Base-by-base conservation (phyloP, 306 rosid genomes). In the Pueraria montana region DNA sequence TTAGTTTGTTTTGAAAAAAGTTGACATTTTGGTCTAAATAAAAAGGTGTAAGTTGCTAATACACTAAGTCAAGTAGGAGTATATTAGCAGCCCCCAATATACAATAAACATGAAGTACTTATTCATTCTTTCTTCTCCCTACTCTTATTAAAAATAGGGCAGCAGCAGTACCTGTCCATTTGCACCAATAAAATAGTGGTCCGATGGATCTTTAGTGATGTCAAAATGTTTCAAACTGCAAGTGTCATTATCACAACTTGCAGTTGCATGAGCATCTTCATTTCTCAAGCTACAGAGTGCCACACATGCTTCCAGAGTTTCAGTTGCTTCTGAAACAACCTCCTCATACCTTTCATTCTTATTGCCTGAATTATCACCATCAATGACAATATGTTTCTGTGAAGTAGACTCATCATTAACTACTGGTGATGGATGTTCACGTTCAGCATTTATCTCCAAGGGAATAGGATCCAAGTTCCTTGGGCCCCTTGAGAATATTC, bases 401-500 rank as follows among this genome's bases (percentile, higher is more conserved):
- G 92, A 89, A 89, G 84, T 83, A 84, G 90, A 89, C 85, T 85
- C 91, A 26, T 77, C 87, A 81, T 80, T 69, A 59, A 56, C 79
- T 45, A 76, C 91, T 65, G 55, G 72, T 67, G 91, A 86, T 72
- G 83, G 82, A 84, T 52, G 34, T 63, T 88, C 90, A 83, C 62
- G 76, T 73, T 88, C 97, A 76, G 52, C 77, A 64, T 76, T 85
- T 14, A 89, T 78, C 78, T 89, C 92, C 80, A 70, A 45, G 86
- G 82, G 64, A 83, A 26, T 73, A 77, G 89, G 87, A 77, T 90
- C 92, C 50, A 61, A 52, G 83, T 80, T 89, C 68, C 84, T 94
- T 86, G 88, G 93, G 77, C 92, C 97, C 82, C 91, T 89, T 38
- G 99, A 94, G 88, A 96, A 96, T 77, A 96, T 88, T 84, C 98